Conservation (phyloP, 345 rosid species). For the Excoecaria agallocha region DNA sequence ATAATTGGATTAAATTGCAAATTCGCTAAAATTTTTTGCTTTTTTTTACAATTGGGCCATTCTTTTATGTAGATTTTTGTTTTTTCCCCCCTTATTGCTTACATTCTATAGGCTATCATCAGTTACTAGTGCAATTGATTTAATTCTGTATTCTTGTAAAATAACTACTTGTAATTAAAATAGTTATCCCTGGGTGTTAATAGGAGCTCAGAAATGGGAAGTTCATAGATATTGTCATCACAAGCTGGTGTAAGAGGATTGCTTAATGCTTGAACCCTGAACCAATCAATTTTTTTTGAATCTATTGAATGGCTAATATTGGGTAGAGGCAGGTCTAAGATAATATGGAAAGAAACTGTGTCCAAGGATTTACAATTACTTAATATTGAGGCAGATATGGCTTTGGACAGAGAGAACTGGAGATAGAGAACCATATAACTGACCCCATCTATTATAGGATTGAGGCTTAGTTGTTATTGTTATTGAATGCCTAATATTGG, state of each 20-base stretch:
- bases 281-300: too few relatives aligned
- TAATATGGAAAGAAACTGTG: too few relatives aligned
- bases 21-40: not conserved
- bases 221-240: not conserved
- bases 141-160: not conserved
- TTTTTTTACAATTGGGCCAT: not conserved
- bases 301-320: too few relatives aligned
- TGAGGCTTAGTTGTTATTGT: too few relatives aligned
- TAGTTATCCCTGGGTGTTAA: not conserved
- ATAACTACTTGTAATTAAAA: not conserved
- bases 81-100: not conserved
- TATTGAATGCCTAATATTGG: not conserved
- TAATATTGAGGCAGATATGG: too few relatives aligned
- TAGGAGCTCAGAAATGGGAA: not conserved
- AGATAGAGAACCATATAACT: too few relatives aligned
- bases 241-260: constrained; percentile 6
- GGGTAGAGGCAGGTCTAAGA: too few relatives aligned
- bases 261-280: not conserved
- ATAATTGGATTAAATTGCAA: not conserved
- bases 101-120: not conserved
- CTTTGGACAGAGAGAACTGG: too few relatives aligned
- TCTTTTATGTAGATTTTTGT: not conserved
- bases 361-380: too few relatives aligned
- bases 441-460: too few relatives aligned
- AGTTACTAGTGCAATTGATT: not conserved